Conservation (phyloP, 768 basidiomycete genomes). For the Strobilomyces confusus region DNA sequence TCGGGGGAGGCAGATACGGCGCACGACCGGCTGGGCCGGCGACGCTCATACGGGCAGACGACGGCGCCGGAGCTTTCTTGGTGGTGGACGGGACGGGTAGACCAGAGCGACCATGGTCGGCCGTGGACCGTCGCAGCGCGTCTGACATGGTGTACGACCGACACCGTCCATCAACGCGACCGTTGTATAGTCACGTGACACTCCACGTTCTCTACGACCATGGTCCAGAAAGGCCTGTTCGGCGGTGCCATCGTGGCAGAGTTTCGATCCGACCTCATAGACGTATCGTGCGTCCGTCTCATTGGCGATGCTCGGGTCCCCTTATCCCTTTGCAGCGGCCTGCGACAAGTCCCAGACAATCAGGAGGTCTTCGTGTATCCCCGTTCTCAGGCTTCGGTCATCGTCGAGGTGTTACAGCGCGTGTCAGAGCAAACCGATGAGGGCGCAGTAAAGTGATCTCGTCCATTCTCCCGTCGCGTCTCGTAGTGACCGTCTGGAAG, state of each 20-base stretch:
- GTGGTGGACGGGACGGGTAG: slow-evolving; percentile 72
- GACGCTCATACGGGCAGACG: slow-evolving; percentile 60
- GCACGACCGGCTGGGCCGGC: slow-evolving; percentile 71
- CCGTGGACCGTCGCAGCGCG: slow-evolving; percentile 49
- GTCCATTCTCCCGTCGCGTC: slow-evolving; percentile 1
- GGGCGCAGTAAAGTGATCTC: slow-evolving; percentile 66
- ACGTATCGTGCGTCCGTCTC: slow-evolving; percentile 73
- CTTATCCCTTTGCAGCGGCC: slow-evolving; percentile 35
- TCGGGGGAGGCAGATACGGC: slow-evolving; percentile 39
- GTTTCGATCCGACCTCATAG: slow-evolving; percentile 57
- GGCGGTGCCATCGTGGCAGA: slow-evolving; percentile 77
- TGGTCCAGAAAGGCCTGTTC: slow-evolving; percentile 50
- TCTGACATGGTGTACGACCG: slow-evolving; percentile 37
- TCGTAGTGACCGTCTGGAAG: slow-evolving; percentile 39
- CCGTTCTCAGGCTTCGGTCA: slow-evolving; percentile 64
- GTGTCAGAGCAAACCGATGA: slow-evolving; percentile 53
- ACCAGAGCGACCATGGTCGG: slow-evolving; percentile 56
- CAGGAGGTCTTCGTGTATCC: slow-evolving; percentile 90
- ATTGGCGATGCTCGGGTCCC: background rate
- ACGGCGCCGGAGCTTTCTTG: slow-evolving; percentile 56
- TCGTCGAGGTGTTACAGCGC: slow-evolving; percentile 79
- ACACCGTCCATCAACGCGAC: background rate
- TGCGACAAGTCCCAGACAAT: slow-evolving; percentile 88
- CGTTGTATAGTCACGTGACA: slow-evolving; percentile 19
- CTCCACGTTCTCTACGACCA: background rate